Conservation (phyloP, 345 rosid species). For the Hibiscus trionum region DNA sequence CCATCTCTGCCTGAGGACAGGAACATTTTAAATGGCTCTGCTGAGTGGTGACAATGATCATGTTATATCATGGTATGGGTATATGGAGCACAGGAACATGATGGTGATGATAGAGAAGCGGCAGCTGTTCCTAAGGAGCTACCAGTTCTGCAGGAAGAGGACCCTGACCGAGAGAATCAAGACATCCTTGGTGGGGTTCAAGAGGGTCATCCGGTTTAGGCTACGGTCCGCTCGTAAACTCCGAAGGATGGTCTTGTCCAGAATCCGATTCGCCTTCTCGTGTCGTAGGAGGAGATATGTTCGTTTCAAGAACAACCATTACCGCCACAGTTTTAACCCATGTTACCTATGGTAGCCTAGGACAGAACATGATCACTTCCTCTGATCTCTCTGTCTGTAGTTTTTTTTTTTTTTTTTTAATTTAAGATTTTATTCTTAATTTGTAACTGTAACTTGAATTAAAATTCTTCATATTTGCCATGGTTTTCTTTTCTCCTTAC, state of each 20-base stretch:
- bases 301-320: constrained; percentile 25
- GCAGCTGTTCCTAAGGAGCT: constrained; percentile 66
- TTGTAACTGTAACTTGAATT: too few species aligned
- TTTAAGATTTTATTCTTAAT: too few species aligned
- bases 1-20: too few species aligned
- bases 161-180: constrained; percentile 44
- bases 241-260: constrained; percentile 46
- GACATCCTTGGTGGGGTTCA: constrained; percentile 36
- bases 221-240: constrained; percentile 38
- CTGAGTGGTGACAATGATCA: not conserved
- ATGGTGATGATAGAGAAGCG: constrained; percentile 68
- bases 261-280: constrained; percentile 38
- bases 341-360: constrained; percentile 2
- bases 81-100: not conserved
- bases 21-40: not conserved
- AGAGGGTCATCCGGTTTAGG: constrained; percentile 45
- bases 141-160: constrained; percentile 63
- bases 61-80: not conserved
- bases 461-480: too few species aligned
- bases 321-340: not conserved
- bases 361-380: not conserved
- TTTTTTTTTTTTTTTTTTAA: too few species aligned
- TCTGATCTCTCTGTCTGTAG: too few species aligned
- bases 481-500: too few species aligned
- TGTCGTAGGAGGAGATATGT: constrained; percentile 41